phyloP scores from a whole-genome alignment of 495 filamentous ascomycete species.

The Penicillium malachiteum region DNA sequence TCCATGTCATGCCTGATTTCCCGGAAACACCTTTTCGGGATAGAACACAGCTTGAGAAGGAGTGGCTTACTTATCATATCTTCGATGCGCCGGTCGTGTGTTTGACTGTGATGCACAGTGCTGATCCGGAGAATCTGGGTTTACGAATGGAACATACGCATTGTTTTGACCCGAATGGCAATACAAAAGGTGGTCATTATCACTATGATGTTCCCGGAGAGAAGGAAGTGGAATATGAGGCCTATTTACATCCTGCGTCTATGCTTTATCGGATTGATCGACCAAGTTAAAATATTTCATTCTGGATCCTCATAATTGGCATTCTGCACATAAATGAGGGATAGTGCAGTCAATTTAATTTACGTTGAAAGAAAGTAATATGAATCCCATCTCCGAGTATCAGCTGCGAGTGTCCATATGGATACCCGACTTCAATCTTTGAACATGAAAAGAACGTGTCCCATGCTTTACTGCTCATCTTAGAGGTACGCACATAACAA shows the following conservation, averaged over 20 bases:
- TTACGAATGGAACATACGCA: conserved; percentile 47
- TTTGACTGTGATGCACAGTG: conserved; percentile 38
- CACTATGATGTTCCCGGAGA: conserved; percentile 34
- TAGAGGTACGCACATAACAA: not conserved
- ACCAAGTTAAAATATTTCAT: not conserved
- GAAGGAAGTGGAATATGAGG: conserved; percentile 41
- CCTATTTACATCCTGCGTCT: conserved; percentile 37
- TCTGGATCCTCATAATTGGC: too few relatives aligned
- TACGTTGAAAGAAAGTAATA: not conserved
- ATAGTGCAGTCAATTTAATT: too few relatives aligned
- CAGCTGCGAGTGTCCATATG: too few relatives aligned
- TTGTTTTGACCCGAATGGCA: conserved; percentile 34
- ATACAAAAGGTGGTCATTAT: conserved; percentile 36
- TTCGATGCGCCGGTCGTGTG: conserved; percentile 37
- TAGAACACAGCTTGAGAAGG: conserved; percentile 21
- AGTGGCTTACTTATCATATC: conserved; percentile 38
- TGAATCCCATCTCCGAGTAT: not conserved
- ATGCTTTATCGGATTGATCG: conserved; percentile 37
- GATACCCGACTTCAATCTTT: too few relatives aligned
- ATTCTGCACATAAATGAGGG: too few relatives aligned
- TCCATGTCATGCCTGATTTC: conserved; percentile 50
- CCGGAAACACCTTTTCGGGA: conserved; percentile 30
- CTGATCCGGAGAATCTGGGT: conserved; percentile 30
- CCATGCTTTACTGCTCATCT: not conserved
- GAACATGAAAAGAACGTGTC: not conserved